Percentiles rank a stretch among this genome's conserved stretches.
These are phyloP conservation scores for Cyclanthera cordifolia DNA, from an alignment of 306 rosid genomes.

Conservation along the genomic window DNA sequence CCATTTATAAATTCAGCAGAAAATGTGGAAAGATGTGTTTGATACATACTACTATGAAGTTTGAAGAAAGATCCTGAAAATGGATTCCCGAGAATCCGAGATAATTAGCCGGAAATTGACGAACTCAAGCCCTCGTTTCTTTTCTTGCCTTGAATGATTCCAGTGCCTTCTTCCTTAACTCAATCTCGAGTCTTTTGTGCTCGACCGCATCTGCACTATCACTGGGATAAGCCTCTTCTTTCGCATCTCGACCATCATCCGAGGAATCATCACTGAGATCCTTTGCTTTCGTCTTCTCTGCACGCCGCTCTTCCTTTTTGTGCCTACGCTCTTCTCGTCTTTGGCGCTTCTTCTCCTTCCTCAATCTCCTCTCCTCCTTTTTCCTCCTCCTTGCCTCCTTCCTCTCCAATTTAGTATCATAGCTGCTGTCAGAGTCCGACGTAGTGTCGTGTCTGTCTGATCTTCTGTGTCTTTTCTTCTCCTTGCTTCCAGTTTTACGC, in stretches of 20 bases:
- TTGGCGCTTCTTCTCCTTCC: constrained; percentile 81
- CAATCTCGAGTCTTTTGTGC: constrained; percentile 76
- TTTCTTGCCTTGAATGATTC: constrained; percentile 58
- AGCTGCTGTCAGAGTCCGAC: constrained; percentile 65
- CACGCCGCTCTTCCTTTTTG: constrained; percentile 61
- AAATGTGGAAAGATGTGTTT: background rate
- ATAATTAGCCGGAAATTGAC: background rate
- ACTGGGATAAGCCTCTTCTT: constrained; percentile 35
- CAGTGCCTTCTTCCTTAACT: constrained; percentile 85
- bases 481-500: constrained; percentile 41
- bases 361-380: constrained; percentile 67
- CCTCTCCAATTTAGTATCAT: constrained; percentile 60
- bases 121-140: constrained; percentile 29
- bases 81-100: background rate
- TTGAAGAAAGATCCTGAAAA: constrained; percentile 12
- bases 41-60: constrained; percentile 22
- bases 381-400: constrained; percentile 70
- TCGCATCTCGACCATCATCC: constrained; percentile 37
- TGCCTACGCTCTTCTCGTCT: constrained; percentile 66
- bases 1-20: background rate
- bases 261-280: constrained; percentile 33
- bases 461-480: constrained; percentile 60
- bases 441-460: constrained; percentile 46
- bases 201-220: constrained; percentile 44
- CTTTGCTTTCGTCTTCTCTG: constrained; percentile 67